These are phyloP conservation scores for Mycena capillaripes DNA, from an alignment of 768 basidiomycete genomes.

Conservation along the genomic window DNA sequence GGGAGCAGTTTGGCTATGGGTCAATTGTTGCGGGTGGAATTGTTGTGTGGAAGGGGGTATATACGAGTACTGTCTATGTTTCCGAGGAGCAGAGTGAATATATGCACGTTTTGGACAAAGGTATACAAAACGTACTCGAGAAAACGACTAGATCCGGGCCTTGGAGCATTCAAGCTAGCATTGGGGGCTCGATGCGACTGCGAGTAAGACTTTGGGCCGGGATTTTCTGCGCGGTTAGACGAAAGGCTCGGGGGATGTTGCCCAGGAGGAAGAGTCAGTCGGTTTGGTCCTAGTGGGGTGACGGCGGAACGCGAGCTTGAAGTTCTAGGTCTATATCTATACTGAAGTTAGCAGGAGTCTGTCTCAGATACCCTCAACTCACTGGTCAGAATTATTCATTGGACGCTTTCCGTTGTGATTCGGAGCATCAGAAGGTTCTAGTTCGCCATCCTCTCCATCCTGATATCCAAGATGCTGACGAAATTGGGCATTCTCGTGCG, in stretches of 20 bases:
- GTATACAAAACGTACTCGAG: slow-evolving; percentile 54
- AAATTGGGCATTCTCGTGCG: slow-evolving; percentile 63
- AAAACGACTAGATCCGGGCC: slow-evolving; percentile 67
- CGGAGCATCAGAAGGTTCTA: slow-evolving; percentile 50
- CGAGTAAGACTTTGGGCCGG: slow-evolving; percentile 27
- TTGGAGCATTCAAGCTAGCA: slow-evolving; percentile 42
- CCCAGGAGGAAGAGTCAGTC: slow-evolving; percentile 77
- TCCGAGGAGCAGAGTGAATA: slow-evolving; percentile 31
- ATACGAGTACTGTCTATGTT: slow-evolving; percentile 77
- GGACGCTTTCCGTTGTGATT: slow-evolving; percentile 79
- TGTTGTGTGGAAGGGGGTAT: slow-evolving; percentile 61
- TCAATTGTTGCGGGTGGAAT: slow-evolving; percentile 52
- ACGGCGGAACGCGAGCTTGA: slow-evolving; percentile 75
- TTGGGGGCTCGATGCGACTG: slow-evolving; percentile 46
- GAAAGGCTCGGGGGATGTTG: slow-evolving; percentile 65
- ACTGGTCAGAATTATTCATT: slow-evolving; percentile 63
- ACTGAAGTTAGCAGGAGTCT: background rate
- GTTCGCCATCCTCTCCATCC: slow-evolving; percentile 35
- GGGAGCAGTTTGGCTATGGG: slow-evolving; percentile 60
- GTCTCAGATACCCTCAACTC: slow-evolving; percentile 35
- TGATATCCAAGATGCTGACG: slow-evolving; percentile 50
- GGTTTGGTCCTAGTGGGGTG: slow-evolving; percentile 70
- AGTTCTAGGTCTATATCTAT: slow-evolving; percentile 46
- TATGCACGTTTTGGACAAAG: slow-evolving; percentile 32
- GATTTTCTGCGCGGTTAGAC: slow-evolving; percentile 41